A percentile compares a stretch with the other conserved stretches of the same genome.
phyloP scores from a whole-genome alignment of 331 rosid species.

The Arachis monticola region DNA sequence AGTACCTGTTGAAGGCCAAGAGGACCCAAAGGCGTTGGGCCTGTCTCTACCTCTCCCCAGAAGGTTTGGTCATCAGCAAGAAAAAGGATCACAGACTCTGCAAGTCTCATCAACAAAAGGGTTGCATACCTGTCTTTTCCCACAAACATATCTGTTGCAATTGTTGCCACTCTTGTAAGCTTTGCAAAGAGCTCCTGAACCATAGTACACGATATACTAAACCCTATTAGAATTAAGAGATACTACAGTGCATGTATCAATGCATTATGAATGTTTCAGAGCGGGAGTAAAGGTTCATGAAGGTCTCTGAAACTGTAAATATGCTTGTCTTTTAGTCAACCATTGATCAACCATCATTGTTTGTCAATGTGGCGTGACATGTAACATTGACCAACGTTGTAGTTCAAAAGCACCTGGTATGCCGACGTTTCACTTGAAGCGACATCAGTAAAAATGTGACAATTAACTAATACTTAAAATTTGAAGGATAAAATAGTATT shows the following conservation, averaged over 20 bases:
- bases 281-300: no score
- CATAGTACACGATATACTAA: not conserved
- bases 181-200: constrained; percentile 67
- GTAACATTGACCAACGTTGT: no score
- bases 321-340: no score
- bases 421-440: no score
- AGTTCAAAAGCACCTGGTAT: no score
- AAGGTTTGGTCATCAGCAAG: constrained; percentile 84
- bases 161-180: constrained; percentile 64
- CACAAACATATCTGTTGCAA: constrained; percentile 76
- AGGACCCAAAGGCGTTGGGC: constrained; percentile 71
- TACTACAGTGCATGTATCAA: not conserved
- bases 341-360: no score
- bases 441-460: not conserved
- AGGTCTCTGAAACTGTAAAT: no score
- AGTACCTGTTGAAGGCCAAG: constrained; percentile 89
- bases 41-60: constrained; percentile 78
- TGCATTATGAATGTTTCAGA: not conserved
- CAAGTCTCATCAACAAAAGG: constrained; percentile 78
- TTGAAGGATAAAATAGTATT: no score
- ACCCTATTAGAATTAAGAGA: constrained; percentile 5
- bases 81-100: constrained; percentile 87
- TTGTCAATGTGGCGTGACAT: no score
- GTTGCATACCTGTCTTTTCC: constrained; percentile 92
- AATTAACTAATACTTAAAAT: constrained; percentile 58